Base-by-base conservation (phyloP, 345 rosid genomes). In the Adansonia digitata region DNA sequence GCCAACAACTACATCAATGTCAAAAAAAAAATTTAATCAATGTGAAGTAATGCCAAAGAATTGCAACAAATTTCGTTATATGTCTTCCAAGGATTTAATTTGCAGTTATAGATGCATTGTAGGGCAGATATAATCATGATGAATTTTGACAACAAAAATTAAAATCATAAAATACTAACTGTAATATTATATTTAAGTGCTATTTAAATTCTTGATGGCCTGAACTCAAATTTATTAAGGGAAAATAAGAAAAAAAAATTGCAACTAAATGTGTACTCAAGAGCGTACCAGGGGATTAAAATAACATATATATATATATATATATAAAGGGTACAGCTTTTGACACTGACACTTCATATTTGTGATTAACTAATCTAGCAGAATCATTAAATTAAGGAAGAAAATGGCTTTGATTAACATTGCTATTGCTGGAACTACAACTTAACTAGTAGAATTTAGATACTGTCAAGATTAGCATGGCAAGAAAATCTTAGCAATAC, bases 381-480 rank as follows among this genome's bases (percentile, higher is more conserved):
- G 52, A 74, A 78, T 27, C 55, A 70, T 20, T 71, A 72, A 68
- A 78, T 49, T 74, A 75, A 51, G 66, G 69, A 80, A 66, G 65
- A 31, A 42, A 59, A 65, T 79, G 65, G 74, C 65, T 48, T 80
- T 81, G 79, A 74, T 82, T 78, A 79, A 72, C 82, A 83, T 80
- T 57, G 71, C 75, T 72, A 66, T 64, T 78, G 81, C 84, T 82
- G 91, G 87, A 85, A 82, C 88, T 82, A 77, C 86, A 80, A 81
- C 83, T 78, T 51, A 67, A 67, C 70, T 68, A 80, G 64, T 66
- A 26, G 62, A 17, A 69, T 55, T 46, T 43, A 53, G 70, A 71
- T 52, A 48, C 27, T 82, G 62, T 61, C 31, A 43, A 60, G 43
- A 68, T 27, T 57, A 39, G 56, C 63, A 74, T 46, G 63, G 68